phyloP scores from a whole-genome alignment of 371 early-diverging fungal genomes.

The Astathelohania contejeani region DNA sequence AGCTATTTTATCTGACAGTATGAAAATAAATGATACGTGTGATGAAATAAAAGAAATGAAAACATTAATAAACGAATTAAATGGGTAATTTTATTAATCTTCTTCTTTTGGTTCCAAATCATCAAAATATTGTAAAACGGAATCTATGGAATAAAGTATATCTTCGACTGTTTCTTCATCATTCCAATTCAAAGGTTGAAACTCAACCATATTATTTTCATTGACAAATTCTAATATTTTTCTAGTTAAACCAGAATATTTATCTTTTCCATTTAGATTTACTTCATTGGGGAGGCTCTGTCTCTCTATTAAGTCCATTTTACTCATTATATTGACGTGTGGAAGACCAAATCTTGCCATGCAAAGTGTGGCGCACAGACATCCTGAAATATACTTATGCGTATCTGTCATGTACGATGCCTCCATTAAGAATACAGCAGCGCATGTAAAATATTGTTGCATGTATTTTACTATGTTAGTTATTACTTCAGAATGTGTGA shows the following conservation, averaged over 20 bases:
- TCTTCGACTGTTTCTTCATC: conserved; percentile 77
- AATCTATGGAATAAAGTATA: conserved; percentile 69
- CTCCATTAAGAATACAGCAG: conserved; percentile 78
- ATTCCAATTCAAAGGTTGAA: conserved; percentile 71
- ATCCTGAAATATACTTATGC: conserved; percentile 78
- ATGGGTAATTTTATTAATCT: no score
- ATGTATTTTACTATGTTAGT: conserved; percentile 60
- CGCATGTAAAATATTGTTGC: conserved; percentile 54
- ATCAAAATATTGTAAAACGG: conserved; percentile 84
- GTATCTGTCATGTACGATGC: conserved; percentile 77
- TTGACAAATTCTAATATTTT: conserved; percentile 27
- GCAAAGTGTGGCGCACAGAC: conserved; percentile 60
- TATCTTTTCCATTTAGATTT: neutral
- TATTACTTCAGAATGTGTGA: conserved; percentile 89
- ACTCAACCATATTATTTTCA: conserved; percentile 82
- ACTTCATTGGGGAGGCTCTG: conserved; percentile 53
- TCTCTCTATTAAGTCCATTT: conserved; percentile 68
- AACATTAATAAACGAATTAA: no score
- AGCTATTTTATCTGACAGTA: neutral
- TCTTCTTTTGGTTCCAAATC: conserved; percentile 65
- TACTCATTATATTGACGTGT: conserved; percentile 82
- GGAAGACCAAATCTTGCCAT: conserved; percentile 84
- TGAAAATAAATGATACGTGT: neutral
- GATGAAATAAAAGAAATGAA: no score
- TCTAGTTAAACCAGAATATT: conserved; percentile 2